Conservation (phyloP, 257 asterid genomes). For the Craterostigma plantagineum region DNA sequence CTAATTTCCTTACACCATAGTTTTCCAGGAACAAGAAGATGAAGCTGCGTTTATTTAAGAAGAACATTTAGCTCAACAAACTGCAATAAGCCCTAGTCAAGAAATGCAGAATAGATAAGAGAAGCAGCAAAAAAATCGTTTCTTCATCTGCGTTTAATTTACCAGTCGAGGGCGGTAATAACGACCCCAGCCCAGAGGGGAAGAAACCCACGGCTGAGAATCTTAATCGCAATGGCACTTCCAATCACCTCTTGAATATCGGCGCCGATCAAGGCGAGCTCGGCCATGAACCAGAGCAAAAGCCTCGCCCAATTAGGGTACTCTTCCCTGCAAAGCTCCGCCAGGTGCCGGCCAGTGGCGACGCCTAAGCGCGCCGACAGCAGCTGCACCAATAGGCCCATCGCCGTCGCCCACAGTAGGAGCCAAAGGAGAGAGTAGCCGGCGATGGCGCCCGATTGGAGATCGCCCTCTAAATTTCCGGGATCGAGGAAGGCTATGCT, state of each 20-base stretch:
- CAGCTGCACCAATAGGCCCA: constrained; percentile 3
- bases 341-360: constrained; percentile 4
- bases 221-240: constrained; percentile 2
- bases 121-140: too few relatives aligned
- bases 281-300: constrained; percentile 4
- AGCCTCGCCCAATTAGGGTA: constrained; percentile 2
- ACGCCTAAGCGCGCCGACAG: constrained; percentile 1
- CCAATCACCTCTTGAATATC: constrained; percentile 7
- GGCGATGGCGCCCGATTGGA: constrained; percentile 5
- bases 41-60: constrained; percentile 24
- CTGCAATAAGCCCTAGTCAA: too few relatives aligned
- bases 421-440: constrained; percentile 4
- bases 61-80: too few relatives aligned
- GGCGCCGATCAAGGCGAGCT: constrained; percentile 4
- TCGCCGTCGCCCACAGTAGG: constrained; percentile 1
- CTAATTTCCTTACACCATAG: constrained; percentile 67
- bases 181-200: constrained; percentile 2
- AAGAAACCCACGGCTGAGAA: background rate
- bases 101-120: too few relatives aligned
- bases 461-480: constrained; percentile 4
- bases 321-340: constrained; percentile 4
- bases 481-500: constrained; percentile 6
- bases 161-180: constrained; percentile 2
- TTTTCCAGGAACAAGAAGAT: constrained; percentile 62
- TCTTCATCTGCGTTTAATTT: too few relatives aligned